Conservation (phyloP, 345 rosid species). For the Syzygium aromaticum region DNA sequence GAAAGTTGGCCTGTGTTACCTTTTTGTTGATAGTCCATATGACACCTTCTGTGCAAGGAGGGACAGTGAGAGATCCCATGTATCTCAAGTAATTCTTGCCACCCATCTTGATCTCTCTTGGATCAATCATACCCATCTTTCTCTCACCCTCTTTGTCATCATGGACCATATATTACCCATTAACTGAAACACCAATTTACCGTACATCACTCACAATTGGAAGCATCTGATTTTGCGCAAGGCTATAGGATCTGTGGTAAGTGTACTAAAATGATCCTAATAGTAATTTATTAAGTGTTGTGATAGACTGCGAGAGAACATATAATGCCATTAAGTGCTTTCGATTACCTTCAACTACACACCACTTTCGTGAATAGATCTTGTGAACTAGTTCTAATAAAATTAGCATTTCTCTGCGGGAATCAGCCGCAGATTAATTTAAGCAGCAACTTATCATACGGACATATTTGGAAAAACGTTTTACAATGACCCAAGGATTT, state of each 20-base stretch:
- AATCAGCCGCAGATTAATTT: not conserved
- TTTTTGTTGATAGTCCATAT: constrained; percentile 47
- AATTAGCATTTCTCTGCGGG: not conserved
- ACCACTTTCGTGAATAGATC: not conserved
- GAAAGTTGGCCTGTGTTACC: constrained; percentile 8
- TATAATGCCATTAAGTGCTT: not conserved
- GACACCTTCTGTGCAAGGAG: constrained; percentile 83
- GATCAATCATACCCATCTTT: constrained; percentile 40
- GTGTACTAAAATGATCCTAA: not conserved
- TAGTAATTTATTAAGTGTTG: too few species aligned
- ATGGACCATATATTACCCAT: constrained; percentile 8
- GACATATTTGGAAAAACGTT: not conserved
- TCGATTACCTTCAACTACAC: not conserved
- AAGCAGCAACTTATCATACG: not conserved
- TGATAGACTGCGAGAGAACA: not conserved
- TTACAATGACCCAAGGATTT: not conserved
- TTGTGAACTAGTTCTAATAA: not conserved
- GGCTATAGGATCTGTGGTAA: not conserved
- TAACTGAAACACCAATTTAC: constrained; percentile 8
- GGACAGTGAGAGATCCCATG: constrained; percentile 68
- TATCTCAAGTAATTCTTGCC: constrained; percentile 55
- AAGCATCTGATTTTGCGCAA: not conserved
- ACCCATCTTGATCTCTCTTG: constrained; percentile 31
- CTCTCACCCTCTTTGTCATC: constrained; percentile 9
- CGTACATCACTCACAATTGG: not conserved